Evolutionary conservation across 2,329 filamentous ascomycete genomes (phyloP).

Genomic region (Paecilomyces sp.): DNA sequence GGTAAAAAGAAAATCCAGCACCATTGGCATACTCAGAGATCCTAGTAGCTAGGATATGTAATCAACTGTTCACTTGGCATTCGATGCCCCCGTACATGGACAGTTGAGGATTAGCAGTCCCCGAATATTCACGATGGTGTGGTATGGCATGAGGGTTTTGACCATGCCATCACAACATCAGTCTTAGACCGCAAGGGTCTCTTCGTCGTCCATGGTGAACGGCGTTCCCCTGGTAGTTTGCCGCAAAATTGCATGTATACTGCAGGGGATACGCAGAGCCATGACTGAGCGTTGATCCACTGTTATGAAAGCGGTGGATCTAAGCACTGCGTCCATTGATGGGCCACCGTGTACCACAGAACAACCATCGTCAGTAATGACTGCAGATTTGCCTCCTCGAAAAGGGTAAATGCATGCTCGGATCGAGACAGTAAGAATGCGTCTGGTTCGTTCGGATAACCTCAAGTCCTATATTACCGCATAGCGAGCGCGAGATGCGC

Average conservation of each 20-base stretch:
- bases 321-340: background rate
- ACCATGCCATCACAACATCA: background rate
- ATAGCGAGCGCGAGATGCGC: background rate
- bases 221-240: background rate
- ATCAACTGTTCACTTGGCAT: background rate
- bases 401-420: constrained; percentile 6
- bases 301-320: background rate
- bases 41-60: background rate
- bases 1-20: constrained; percentile 17
- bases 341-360: background rate
- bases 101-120: background rate
- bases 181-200: background rate
- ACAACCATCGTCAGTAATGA: background rate
- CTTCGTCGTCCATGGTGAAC: background rate
- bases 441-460: background rate
- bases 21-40: background rate
- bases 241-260: background rate
- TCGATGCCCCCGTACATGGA: background rate
- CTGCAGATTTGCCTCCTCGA: background rate
- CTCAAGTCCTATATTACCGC: constrained; percentile 1
- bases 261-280: background rate
- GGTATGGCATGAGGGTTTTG: background rate
- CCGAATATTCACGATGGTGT: background rate
- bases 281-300: background rate
- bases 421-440: background rate